Evolutionary conservation across 352 stramenopile genomes (phyloP).

Genomic region (Globisporangium splendens): DNA sequence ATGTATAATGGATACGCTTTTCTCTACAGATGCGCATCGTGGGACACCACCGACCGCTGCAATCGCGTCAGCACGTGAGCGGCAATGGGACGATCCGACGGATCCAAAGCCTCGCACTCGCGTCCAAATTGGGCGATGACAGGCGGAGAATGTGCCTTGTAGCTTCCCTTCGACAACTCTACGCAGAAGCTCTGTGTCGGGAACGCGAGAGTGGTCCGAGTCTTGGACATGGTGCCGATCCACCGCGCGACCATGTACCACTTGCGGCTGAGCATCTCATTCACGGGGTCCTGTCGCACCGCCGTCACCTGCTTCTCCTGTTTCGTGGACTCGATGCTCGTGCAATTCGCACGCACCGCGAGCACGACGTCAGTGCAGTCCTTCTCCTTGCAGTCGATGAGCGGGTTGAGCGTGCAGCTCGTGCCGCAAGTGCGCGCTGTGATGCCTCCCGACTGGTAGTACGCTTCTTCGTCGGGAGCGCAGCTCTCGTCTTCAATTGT

Average conservation of each 20-base stretch:
- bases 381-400: slow-evolving; percentile 43
- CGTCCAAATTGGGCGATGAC: too few species aligned
- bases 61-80: too few species aligned
- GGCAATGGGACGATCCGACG: too few species aligned
- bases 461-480: slow-evolving; percentile 29
- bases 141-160: too few species aligned
- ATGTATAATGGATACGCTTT: too few species aligned
- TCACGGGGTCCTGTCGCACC: slow-evolving; percentile 46
- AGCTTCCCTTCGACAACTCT: too few species aligned
- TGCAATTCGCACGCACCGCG: slow-evolving; percentile 36
- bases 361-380: slow-evolving; percentile 48
- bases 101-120: too few species aligned
- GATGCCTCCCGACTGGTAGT: slow-evolving; percentile 23
- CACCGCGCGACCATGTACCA: slow-evolving; percentile 71
- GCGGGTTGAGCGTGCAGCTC: slow-evolving; percentile 40
- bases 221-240: slow-evolving; percentile 39
- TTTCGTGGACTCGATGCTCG: slow-evolving; percentile 43
- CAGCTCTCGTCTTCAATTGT: slow-evolving; percentile 53
- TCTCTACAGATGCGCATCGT: too few species aligned
- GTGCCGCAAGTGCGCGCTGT: slow-evolving; percentile 35
- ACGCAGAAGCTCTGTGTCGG: too few species aligned
- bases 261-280: slow-evolving; percentile 53
- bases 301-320: slow-evolving; percentile 39
- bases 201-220: too few species aligned
- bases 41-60: too few species aligned